Conservation (phyloP, 768 basidiomycete species). For the Mycena amicta region DNA sequence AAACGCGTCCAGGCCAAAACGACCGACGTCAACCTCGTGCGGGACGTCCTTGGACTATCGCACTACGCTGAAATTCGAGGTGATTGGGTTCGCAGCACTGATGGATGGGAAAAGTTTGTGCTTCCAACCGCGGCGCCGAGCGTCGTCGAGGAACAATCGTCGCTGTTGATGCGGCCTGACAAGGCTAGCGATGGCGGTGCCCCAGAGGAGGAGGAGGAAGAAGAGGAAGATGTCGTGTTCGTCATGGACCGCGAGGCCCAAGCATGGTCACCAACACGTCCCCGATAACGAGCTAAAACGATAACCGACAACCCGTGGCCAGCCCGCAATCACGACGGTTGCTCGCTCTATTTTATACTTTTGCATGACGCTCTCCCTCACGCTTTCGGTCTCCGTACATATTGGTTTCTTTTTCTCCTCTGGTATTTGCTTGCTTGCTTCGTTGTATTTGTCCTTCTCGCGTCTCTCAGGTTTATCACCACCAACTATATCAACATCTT, state of each 20-base stretch:
- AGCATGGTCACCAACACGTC: conserved; percentile 21
- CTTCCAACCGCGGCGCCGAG: conserved; percentile 18
- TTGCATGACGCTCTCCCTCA: neutral
- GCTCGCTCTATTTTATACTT: neutral
- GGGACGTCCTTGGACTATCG: conserved; percentile 21
- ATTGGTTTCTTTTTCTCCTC: neutral
- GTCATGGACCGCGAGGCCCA: conserved; percentile 24
- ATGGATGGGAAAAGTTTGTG: conserved; percentile 22
- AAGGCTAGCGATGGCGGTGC: conserved; percentile 7
- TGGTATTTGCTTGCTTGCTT: neutral
- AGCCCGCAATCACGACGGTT: neutral
- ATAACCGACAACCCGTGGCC: neutral
- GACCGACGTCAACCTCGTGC: conserved; percentile 18
- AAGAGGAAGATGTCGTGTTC: conserved; percentile 24
- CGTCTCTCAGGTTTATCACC: neutral
- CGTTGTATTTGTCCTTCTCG: neutral
- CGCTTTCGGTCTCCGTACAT: neutral
- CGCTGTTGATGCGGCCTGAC: conserved; percentile 14
- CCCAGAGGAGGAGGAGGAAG: conserved; percentile 20
- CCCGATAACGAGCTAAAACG: conserved; percentile 6
- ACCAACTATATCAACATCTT: neutral
- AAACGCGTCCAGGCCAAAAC: conserved; percentile 23
- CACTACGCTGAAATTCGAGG: conserved; percentile 21
- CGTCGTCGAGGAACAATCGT: conserved; percentile 13
- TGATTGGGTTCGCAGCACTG: conserved; percentile 24